Base-by-base conservation (phyloP, 208 protist species). In the Herpetomonas samuelpessoai region DNA sequence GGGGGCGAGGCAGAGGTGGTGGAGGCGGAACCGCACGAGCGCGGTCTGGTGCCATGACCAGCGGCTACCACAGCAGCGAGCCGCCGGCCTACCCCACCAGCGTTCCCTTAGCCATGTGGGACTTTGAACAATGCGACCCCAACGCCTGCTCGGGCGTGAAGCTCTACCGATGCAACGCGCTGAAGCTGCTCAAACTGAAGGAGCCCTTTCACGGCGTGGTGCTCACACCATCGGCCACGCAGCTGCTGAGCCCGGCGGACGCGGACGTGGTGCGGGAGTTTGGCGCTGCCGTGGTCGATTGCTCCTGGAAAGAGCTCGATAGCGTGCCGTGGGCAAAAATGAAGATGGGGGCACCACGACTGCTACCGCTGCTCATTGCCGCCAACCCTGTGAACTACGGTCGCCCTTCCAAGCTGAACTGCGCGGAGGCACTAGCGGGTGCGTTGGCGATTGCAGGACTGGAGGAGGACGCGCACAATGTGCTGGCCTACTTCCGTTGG, bases 301-400 rank as follows among this genome's bases (percentile, higher is more conserved):
- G 99, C 79, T 99, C 97, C 38, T 99, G 99, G 98, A 89, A 96
- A 57, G 74, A 81, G 62, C 71, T 99, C 0, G 95, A 98, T 28
- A 71, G 87, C 0, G 92, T 99, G 31, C 97, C 96, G 50, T 99
- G 99, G 81, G 61, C 66, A 4, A 92, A 95, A 44, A 88, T 99
- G 82, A 83, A 74, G 22, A 97, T 95, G 72, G 81, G 86, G 2
- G 87, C 88, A 52, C 81, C 92, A 45, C 77, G 79, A 0, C 71
- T 97, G 50, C 70, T 99, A 62, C 99, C 99, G 0, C 98, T 99
- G 62, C 73, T 99, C 14, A 86, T 99, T 2, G 99, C 99, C 1
- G 98, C 98, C 0, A 99, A 99, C 82, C 97, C 98, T 1, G 96
- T 99, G 9, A 99, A 99, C 72, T 99, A 99, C 72, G 99, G 99